These are phyloP conservation scores for Citrus maxima DNA, from an alignment of 345 rosid species.

Conservation along the genomic window DNA sequence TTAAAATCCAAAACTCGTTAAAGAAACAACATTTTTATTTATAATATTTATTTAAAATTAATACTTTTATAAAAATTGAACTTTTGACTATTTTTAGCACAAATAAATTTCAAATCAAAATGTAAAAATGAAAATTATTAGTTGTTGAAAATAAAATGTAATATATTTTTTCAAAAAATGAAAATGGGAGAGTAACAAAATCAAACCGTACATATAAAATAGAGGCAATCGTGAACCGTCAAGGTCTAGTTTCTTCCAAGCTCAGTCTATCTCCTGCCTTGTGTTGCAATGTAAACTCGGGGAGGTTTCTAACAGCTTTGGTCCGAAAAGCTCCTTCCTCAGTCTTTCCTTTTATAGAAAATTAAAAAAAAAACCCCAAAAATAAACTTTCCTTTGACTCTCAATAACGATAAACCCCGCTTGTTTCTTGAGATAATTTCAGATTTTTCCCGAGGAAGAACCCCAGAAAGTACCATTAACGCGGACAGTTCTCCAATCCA, in stretches of 20 bases:
- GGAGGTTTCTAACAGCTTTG: background rate
- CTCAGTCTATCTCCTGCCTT: background rate
- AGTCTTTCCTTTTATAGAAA: background rate
- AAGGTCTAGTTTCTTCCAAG: background rate
- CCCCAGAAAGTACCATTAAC: background rate
- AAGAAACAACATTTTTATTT: no score
- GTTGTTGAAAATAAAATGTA: background rate
- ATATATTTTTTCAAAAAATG: background rate
- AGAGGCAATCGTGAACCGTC: background rate
- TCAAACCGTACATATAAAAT: background rate
- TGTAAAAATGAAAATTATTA: background rate
- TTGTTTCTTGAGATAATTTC: conserved; percentile 5
- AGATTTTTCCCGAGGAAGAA: background rate
- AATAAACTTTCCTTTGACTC: background rate
- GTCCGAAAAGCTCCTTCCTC: background rate
- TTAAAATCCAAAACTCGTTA: background rate
- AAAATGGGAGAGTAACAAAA: background rate
- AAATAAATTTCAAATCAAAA: background rate
- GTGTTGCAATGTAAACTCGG: background rate
- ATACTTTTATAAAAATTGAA: background rate
- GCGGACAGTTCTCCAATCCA: background rate
- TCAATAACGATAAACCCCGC: background rate
- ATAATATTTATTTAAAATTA: no score
- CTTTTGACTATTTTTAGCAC: background rate
- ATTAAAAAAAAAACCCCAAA: background rate